Percentiles rank a stretch among this genome's conserved stretches.
These are phyloP conservation scores for Ascochyta lentis DNA, from an alignment of 2,329 filamentous ascomycete species.

Conservation along the genomic window DNA sequence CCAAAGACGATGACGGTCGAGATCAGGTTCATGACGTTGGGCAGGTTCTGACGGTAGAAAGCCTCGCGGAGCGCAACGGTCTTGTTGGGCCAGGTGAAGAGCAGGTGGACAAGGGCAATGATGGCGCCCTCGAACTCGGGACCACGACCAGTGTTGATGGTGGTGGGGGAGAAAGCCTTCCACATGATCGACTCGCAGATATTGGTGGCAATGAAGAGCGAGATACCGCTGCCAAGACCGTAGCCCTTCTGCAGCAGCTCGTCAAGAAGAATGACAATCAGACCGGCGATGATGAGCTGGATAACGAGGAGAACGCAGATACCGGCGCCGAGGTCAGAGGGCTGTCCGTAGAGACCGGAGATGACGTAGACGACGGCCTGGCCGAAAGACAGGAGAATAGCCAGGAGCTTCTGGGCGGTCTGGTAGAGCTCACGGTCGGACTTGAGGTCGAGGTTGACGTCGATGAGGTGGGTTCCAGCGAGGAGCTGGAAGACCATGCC, in stretches of 20 bases:
- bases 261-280: constrained; percentile 98
- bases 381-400: constrained; percentile 96
- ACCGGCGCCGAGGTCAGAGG: constrained; percentile 94
- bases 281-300: constrained; percentile 94
- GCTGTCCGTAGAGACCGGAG: constrained; percentile 90
- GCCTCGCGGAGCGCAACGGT: constrained; percentile 97
- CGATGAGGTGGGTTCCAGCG: constrained; percentile 98
- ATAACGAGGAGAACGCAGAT: constrained; percentile 98
- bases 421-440: constrained; percentile 99
- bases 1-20: constrained; percentile 93
- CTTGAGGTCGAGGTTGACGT: constrained; percentile 99
- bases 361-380: constrained; percentile 98
- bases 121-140: constrained; percentile 99
- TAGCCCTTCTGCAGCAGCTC: constrained; percentile 99
- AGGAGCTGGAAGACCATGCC: constrained; percentile 99
- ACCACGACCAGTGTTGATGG: constrained; percentile 98
- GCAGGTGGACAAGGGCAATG: constrained; percentile 95
- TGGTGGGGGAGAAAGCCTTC: constrained; percentile 99
- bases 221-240: constrained; percentile 97
- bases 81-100: constrained; percentile 99
- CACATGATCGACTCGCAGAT: constrained; percentile 99
- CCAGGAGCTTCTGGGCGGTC: constrained; percentile 91
- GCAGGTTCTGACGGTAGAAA: constrained; percentile 98
- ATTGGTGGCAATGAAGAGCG: constrained; percentile 99
- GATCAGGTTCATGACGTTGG: constrained; percentile 98